Evolutionary conservation across 108 stramenopile species (phyloP), one percentile per base, ranked within the genome.

Genomic region (Cafeteria roenbergensis): DNA sequence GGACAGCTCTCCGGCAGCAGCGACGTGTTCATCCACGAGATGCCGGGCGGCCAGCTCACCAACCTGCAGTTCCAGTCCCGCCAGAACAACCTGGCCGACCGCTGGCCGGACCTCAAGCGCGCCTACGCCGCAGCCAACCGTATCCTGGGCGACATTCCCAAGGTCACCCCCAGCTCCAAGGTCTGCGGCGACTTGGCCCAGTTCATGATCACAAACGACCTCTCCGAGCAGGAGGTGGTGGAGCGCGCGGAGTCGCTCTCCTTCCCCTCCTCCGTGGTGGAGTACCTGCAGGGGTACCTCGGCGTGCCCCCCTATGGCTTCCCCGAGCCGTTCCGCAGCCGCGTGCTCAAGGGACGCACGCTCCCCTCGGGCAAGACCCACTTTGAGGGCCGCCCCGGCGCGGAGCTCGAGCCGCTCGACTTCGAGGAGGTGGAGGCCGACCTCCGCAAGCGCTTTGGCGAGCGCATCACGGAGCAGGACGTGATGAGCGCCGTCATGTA

Each of bases 31-130:
- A 74, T 78, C 50, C 90, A 95, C 73, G 92, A 98, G 77, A 97
- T 97, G 85, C 95, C 91, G 4, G 91, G 90, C 30, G 91, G 92
- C 9, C 93, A 97, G 73, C 93, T 92, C 78, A 93, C 93, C 33
- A 97, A 97, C 70, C 78, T 97, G 38, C 72, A 95, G 36, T 94
- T 87, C 81, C 95, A 97, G 78, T 77, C 76, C 65, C 79, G 80
- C 35, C 88, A 90, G 65, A 79, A 94, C 8, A 93, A 92, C 28
- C 73, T 97, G 34, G 88, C 83, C 14, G 95, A 85, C 17, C 83
- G 88, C 34, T 97, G 92, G 92, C 73, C 77, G 25, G 79, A 84
- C 51, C 88, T 95, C 63, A 94, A 93, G 82, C 73, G 68, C 28
- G 84, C 87, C 24, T 97, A 94, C 74, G 91, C 93, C 28, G 75